Percentiles rank a stretch among this genome's conserved stretches.
Evolutionary conservation across 176 grass and related monocot species (phyloP).

Genomic region (Triticum turgidum): DNA sequence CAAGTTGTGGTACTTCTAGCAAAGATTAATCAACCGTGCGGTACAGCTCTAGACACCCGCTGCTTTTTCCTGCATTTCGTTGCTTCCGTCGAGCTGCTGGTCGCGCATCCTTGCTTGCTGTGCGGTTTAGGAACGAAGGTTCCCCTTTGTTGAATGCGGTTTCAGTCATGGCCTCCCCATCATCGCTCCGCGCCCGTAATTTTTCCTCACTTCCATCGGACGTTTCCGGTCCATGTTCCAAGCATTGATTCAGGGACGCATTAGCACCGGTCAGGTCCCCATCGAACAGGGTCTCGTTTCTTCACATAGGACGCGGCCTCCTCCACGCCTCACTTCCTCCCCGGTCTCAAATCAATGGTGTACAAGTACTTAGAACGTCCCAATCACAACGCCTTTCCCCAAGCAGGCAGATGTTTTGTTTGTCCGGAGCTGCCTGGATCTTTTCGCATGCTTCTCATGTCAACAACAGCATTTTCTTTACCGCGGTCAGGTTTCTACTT

Average conservation of each 20-base stretch:
- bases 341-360: slow-evolving; percentile 6
- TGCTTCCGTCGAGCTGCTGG: slow-evolving; percentile 25
- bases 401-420: background rate
- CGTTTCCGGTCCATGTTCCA: slow-evolving; percentile 19
- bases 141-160: background rate
- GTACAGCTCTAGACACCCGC: background rate
- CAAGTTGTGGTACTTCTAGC: no score
- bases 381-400: slow-evolving; percentile 39
- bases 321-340: slow-evolving; percentile 2
- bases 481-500: slow-evolving; percentile 28
- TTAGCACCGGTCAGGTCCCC: slow-evolving; percentile 5
- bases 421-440: slow-evolving; percentile 41
- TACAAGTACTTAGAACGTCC: slow-evolving; percentile 34
- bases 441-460: slow-evolving; percentile 35
- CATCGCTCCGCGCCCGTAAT: no score
- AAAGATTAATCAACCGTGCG: background rate
- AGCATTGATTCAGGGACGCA: slow-evolving; percentile 24
- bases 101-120: background rate
- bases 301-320: background rate
- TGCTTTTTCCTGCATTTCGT: background rate
- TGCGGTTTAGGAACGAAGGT: slow-evolving; percentile 13
- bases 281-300: background rate
- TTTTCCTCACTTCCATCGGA: background rate
- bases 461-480: background rate
- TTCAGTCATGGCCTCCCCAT: background rate